Evolutionary conservation across 2,329 filamentous ascomycete species (phyloP).

Genomic region (Madurella mycetomatis): DNA sequence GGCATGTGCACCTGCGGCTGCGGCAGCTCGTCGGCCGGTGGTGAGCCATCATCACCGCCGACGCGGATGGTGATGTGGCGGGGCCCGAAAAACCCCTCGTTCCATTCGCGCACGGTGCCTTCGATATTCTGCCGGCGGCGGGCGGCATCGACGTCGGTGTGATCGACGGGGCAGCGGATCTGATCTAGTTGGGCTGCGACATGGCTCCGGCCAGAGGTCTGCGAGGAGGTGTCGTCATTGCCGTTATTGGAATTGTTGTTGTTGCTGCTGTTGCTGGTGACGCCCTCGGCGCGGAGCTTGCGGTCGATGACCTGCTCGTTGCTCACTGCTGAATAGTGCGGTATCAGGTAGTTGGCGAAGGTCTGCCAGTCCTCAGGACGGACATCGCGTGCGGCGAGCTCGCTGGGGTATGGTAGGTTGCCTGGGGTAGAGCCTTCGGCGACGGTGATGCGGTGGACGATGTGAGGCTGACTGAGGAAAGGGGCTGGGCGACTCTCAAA

Average conservation of each 20-base stretch:
- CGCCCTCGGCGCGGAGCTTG: constrained; percentile 43
- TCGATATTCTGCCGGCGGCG: constrained; percentile 32
- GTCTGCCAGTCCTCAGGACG: constrained; percentile 54
- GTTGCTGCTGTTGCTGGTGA: constrained; percentile 10
- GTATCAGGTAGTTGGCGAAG: constrained; percentile 54
- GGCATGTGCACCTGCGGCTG: constrained; percentile 26
- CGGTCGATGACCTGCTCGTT: constrained; percentile 48
- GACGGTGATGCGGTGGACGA: constrained; percentile 34
- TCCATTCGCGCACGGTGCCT: constrained; percentile 50
- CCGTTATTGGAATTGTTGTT: constrained; percentile 1
- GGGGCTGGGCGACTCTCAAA: constrained; percentile 43
- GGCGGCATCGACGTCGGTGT: constrained; percentile 21
- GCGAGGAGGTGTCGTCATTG: constrained; percentile 23
- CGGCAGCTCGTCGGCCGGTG: background rate
- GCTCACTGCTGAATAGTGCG: constrained; percentile 39
- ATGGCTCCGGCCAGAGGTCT: constrained; percentile 29
- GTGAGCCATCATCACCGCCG: background rate
- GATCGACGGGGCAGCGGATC: constrained; percentile 26
- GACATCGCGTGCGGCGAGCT: constrained; percentile 41
- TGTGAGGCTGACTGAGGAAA: constrained; percentile 5
- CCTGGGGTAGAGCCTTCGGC: constrained; percentile 34
- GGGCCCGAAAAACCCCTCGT: constrained; percentile 51
- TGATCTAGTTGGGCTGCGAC: constrained; percentile 41
- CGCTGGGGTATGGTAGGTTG: constrained; percentile 41
- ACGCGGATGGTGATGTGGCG: constrained; percentile 43